phyloP scores from a whole-genome alignment of 805 yeast genomes.

The Wickerhamiella qilinensis region DNA sequence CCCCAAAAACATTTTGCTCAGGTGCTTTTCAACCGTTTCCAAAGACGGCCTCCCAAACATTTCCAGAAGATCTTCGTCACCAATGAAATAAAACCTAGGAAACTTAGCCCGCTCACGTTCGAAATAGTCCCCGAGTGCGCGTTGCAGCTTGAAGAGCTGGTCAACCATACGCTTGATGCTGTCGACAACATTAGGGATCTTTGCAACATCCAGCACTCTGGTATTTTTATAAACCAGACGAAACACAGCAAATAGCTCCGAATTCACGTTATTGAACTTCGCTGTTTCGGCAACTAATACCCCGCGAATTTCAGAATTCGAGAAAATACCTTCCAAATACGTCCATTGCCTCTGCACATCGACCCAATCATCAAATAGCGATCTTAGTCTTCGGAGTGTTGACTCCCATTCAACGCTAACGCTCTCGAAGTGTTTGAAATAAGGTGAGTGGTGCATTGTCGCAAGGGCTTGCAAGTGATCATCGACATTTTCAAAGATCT shows the following conservation, averaged over 20 bases:
- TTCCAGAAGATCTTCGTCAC: conserved; percentile 79
- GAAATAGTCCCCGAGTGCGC: conserved; percentile 57
- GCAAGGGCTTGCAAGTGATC: conserved; percentile 46
- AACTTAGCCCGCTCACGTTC: conserved; percentile 64
- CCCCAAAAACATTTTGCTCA: conserved; percentile 61
- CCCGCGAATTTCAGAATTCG: conserved; percentile 39
- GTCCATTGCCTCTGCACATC: conserved; percentile 85
- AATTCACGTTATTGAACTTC: conserved; percentile 44
- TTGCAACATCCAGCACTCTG: conserved; percentile 37
- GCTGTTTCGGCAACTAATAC: conserved; percentile 55
- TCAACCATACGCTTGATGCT: conserved; percentile 37
- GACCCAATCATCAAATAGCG: conserved; percentile 52
- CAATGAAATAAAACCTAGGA: conserved; percentile 74
- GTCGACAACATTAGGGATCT: conserved; percentile 31
- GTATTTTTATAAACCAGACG: conserved; percentile 33
- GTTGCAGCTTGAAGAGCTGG: conserved; percentile 40
- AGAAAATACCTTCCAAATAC: conserved; percentile 64
- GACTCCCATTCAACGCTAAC: conserved; percentile 39
- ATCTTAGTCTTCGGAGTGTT: conserved; percentile 33
- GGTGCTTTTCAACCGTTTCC: conserved; percentile 37
- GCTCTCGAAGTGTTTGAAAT: conserved; percentile 42
- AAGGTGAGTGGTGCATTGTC: conserved; percentile 58
- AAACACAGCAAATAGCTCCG: conserved; percentile 41
- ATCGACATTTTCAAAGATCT: conserved; percentile 37
- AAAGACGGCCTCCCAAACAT: conserved; percentile 42